Evolutionary conservation across 306 rosid genomes (phyloP).

Genomic region (Macrotyloma uniflorum): DNA sequence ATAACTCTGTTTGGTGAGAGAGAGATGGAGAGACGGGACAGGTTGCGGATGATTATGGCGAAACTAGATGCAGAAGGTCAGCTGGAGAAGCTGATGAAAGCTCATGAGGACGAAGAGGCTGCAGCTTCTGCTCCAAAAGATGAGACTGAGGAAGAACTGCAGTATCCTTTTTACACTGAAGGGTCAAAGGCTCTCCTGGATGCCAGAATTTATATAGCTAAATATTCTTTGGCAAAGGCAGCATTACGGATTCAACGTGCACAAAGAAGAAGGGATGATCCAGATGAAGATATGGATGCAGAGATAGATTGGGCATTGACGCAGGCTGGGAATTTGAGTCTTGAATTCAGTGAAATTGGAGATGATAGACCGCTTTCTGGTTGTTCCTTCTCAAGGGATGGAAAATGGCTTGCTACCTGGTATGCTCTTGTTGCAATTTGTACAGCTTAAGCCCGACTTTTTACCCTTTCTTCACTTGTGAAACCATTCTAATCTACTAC

Average conservation of each 20-base stretch:
- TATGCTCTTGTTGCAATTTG: conserved; percentile 36
- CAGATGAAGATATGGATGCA: conserved; percentile 90
- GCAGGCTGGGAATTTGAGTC: conserved; percentile 72
- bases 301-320: conserved; percentile 80
- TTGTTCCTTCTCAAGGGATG: conserved; percentile 83
- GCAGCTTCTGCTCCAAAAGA: conserved; percentile 63
- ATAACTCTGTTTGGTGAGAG: conserved; percentile 90
- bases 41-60: conserved; percentile 81
- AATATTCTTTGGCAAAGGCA: conserved; percentile 65
- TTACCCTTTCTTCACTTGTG: background rate
- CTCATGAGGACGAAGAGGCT: conserved; percentile 89
- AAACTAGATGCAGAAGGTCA: conserved; percentile 84
- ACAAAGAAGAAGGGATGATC: conserved; percentile 82
- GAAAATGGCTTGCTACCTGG: conserved; percentile 83
- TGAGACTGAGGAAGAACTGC: conserved; percentile 72
- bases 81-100: conserved; percentile 81
- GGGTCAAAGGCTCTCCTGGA: conserved; percentile 72
- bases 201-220: conserved; percentile 76
- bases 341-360: conserved; percentile 92
- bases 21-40: conserved; percentile 94
- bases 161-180: conserved; percentile 88
- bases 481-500: conserved; percentile 28
- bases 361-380: conserved; percentile 95
- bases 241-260: conserved; percentile 80
- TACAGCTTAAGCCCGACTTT: conserved; percentile 7